Conservation (phyloP, 306 rosid genomes). For the Clitoria ternatea region DNA sequence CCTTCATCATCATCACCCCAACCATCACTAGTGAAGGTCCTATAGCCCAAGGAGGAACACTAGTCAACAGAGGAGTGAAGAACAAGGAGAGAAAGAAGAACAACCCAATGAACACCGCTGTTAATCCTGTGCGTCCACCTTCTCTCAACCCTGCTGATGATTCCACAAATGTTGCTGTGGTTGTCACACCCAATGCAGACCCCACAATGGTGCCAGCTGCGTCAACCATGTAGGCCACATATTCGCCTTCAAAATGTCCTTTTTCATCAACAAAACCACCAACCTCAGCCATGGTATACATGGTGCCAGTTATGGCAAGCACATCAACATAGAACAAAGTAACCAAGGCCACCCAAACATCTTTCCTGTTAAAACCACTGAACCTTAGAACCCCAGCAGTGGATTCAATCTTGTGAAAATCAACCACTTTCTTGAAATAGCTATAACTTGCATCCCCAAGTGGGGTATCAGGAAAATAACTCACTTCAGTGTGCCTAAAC, state of each 20-base stretch:
- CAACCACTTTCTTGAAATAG: conserved; percentile 71
- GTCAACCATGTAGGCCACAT: conserved; percentile 76
- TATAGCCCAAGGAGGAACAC: conserved; percentile 96
- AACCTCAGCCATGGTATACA: conserved; percentile 82
- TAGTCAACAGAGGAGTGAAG: conserved; percentile 65
- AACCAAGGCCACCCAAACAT: conserved; percentile 70
- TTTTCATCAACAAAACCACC: conserved; percentile 62
- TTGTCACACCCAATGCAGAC: conserved; percentile 64
- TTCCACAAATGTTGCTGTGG: conserved; percentile 69
- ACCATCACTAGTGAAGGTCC: conserved; percentile 92
- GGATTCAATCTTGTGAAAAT: conserved; percentile 64
- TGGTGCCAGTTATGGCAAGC: conserved; percentile 71
- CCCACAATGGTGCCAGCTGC: conserved; percentile 69
- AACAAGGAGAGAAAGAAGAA: conserved; percentile 72
- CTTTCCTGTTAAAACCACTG: conserved; percentile 46
- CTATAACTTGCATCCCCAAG: conserved; percentile 52
- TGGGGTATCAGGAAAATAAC: conserved; percentile 62
- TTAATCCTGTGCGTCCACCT: conserved; percentile 87
- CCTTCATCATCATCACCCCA: conserved; percentile 98
- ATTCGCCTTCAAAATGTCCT: conserved; percentile 88
- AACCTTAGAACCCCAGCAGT: conserved; percentile 67
- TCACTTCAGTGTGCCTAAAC: conserved; percentile 74
- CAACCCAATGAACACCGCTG: conserved; percentile 60
- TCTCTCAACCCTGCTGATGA: conserved; percentile 81
- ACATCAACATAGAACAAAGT: conserved; percentile 87